A percentile compares a stretch with the other conserved stretches of the same genome.
Evolutionary conservation across 129 eudicot genomes (phyloP).

Genomic region (Helianthus annuus): HanXRQr2.0-SUNRISE NC_035440.2:132423647-132424146

Average conservation of each 20-base stretch:
- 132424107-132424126: constrained; percentile 32
- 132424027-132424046: background rate
- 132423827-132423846: too few relatives aligned
- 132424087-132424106: constrained; percentile 33
- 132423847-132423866: background rate
- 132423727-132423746: too few relatives aligned
- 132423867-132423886: constrained; percentile 68
- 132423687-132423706: too few relatives aligned
- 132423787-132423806: too few relatives aligned
- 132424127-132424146: constrained; percentile 20
- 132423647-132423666: too few relatives aligned
- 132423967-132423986: constrained; percentile 14
- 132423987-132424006: constrained; percentile 1
- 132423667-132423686: too few relatives aligned
- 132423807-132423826: too few relatives aligned
- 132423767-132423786: too few relatives aligned
- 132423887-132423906: constrained; percentile 79
- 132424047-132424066: constrained; percentile 18
- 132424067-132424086: constrained; percentile 33
- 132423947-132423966: constrained; percentile 7
- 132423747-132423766: too few relatives aligned
- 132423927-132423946: constrained; percentile 16
- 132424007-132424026: background rate
- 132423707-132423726: too few relatives aligned
- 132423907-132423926: constrained; percentile 70